Conservation (phyloP, 1,284 basidiomycete species). For the Apiotrichum sp. region DNA sequence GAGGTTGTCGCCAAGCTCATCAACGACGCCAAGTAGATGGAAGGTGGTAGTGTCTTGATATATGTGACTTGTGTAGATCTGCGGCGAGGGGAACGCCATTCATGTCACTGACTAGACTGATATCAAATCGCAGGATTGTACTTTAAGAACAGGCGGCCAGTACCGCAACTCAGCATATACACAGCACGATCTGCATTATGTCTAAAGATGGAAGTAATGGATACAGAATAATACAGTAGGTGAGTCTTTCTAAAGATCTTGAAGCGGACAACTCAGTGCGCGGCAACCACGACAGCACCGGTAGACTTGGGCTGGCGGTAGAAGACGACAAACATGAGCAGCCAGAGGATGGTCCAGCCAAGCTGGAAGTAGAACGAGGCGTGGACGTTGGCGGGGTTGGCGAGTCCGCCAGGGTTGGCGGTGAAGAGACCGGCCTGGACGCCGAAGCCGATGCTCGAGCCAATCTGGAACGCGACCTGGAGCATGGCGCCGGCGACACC, state of each 20-base stretch:
- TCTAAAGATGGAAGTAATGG: too few species aligned
- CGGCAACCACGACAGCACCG: background rate
- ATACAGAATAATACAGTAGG: too few species aligned
- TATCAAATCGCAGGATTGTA: too few species aligned
- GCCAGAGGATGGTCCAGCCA: slow-evolving; percentile 36
- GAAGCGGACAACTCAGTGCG: slow-evolving; percentile 3
- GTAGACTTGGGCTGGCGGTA: slow-evolving; percentile 26
- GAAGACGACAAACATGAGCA: slow-evolving; percentile 29
- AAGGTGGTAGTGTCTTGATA: too few species aligned
- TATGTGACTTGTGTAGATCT: too few species aligned
- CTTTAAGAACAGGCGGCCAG: too few species aligned
- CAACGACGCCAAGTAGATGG: slow-evolving; percentile 8
- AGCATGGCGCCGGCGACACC: slow-evolving; percentile 43
- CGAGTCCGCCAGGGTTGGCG: slow-evolving; percentile 27
- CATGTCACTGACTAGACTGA: too few species aligned
- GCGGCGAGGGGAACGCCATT: too few species aligned
- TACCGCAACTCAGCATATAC: too few species aligned
- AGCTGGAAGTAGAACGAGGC: slow-evolving; percentile 36
- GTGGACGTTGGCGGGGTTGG: slow-evolving; percentile 31
- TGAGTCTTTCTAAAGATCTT: too few species aligned
- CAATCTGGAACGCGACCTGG: slow-evolving; percentile 39
- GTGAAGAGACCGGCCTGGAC: slow-evolving; percentile 42
- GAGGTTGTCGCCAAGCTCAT: slow-evolving; percentile 38
- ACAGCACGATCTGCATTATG: too few species aligned
- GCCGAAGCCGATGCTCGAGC: slow-evolving; percentile 34